phyloP scores from a whole-genome alignment of 1,284 basidiomycete genomes.

The Neotropicomus parvogracilis region DNA sequence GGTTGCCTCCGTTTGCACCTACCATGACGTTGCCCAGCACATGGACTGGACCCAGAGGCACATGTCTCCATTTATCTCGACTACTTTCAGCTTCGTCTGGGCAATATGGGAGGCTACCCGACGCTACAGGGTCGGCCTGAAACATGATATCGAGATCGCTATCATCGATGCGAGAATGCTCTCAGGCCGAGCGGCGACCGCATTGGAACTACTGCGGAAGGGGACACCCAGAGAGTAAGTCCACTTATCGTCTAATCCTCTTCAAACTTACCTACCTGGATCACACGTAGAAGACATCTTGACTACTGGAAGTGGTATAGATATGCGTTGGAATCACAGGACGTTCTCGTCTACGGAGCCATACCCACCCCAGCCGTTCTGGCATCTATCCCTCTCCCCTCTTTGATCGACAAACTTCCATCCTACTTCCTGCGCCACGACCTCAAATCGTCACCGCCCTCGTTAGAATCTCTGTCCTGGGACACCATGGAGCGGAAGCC shows the following conservation, averaged over 20 bases:
- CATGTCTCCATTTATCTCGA: constrained; percentile 64
- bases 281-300: constrained; percentile 47
- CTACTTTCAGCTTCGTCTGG: constrained; percentile 76
- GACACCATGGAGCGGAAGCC: constrained; percentile 55
- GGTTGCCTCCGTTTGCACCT: constrained; percentile 41
- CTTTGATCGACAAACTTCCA: constrained; percentile 60
- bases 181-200: constrained; percentile 55
- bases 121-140: constrained; percentile 62
- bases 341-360: constrained; percentile 65
- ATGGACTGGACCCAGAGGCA: constrained; percentile 73
- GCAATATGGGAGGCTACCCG: constrained; percentile 76
- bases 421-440: constrained; percentile 57
- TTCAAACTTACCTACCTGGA: constrained; percentile 5
- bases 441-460: constrained; percentile 35
- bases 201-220: constrained; percentile 56
- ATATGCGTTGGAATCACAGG: constrained; percentile 68
- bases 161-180: constrained; percentile 66
- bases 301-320: constrained; percentile 74
- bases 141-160: constrained; percentile 72
- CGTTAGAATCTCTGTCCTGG: constrained; percentile 54
- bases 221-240: constrained; percentile 53
- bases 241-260: background rate
- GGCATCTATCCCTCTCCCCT: constrained; percentile 62
- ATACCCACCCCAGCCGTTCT: constrained; percentile 63
- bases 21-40: constrained; percentile 60